These are phyloP conservation scores for Pseudogymnoascus destructans DNA, from an alignment of 2,329 filamentous ascomycete genomes.

Conservation along the genomic window DNA sequence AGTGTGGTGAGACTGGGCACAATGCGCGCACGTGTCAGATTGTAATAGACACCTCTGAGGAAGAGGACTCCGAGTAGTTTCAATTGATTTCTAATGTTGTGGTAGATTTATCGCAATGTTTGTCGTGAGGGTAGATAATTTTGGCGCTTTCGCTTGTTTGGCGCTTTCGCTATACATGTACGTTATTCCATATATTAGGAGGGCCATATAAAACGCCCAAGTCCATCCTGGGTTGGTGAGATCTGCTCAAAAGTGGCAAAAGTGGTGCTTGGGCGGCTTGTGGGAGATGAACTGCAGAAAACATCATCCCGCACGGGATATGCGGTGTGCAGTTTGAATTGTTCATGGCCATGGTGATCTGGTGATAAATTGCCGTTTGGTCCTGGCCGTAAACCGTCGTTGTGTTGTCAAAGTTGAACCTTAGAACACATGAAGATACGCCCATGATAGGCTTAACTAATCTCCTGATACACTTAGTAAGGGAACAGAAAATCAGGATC, in stretches of 20 bases:
- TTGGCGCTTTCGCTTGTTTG: too few relatives aligned
- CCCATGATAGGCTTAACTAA: not conserved
- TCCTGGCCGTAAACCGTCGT: not conserved
- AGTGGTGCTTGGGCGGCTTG: not conserved
- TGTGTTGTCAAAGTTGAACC: not conserved
- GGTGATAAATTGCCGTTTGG: not conserved
- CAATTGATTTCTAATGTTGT: too few relatives aligned
- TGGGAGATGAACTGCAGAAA: not conserved
- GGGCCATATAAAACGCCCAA: not conserved
- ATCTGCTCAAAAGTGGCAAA: not conserved
- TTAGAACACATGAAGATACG: not conserved
- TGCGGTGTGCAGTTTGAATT: not conserved
- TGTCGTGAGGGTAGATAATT: too few relatives aligned
- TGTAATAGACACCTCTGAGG: too few relatives aligned
- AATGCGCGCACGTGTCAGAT: too few relatives aligned
- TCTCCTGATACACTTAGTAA: not conserved
- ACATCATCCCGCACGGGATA: not conserved
- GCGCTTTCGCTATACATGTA: too few relatives aligned
- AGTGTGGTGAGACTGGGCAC: too few relatives aligned
- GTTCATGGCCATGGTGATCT: not conserved
- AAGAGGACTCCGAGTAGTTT: too few relatives aligned
- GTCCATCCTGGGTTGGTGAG: not conserved
- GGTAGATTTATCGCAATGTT: too few relatives aligned
- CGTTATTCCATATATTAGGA: not conserved
- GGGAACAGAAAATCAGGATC: not conserved